Evolutionary conservation across 441 rosid genomes (phyloP).

Genomic region (Omphalea diandra): DNA sequence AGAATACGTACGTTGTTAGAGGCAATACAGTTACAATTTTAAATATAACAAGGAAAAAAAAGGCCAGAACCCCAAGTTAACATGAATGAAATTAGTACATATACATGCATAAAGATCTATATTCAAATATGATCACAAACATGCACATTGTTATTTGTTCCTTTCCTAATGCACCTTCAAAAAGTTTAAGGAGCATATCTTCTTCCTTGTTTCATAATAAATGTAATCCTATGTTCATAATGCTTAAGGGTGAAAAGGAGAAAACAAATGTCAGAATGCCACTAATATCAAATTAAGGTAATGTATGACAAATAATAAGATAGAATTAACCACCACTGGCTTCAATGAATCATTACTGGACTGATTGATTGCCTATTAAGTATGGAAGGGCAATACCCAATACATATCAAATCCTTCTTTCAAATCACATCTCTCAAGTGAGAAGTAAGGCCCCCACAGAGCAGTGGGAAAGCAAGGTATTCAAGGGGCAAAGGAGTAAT

Average conservation of each 20-base stretch:
- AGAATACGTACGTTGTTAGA: conserved; percentile 13
- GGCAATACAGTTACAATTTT: not conserved
- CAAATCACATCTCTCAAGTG: no score
- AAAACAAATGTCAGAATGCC: not conserved
- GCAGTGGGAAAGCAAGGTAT: no score
- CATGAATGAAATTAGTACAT: not conserved
- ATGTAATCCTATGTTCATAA: not conserved
- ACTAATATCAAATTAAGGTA: not conserved
- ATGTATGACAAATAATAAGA: not conserved
- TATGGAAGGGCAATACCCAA: no score
- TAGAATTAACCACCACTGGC: not conserved
- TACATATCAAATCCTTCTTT: no score
- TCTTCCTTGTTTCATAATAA: not conserved
- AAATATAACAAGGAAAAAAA: not conserved
- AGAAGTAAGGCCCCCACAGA: no score
- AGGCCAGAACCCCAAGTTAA: not conserved
- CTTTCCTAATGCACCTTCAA: not conserved
- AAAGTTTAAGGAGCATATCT: conserved; percentile 4
- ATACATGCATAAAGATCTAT: not conserved
- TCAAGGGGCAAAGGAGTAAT: no score
- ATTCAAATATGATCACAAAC: not conserved
- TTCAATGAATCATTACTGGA: no score
- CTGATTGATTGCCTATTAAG: no score
- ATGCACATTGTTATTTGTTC: not conserved
- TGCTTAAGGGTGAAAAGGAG: not conserved